These are phyloP conservation scores for Kodamaea laetipori DNA, from an alignment of 805 yeast species.

Conservation along the genomic window DNA sequence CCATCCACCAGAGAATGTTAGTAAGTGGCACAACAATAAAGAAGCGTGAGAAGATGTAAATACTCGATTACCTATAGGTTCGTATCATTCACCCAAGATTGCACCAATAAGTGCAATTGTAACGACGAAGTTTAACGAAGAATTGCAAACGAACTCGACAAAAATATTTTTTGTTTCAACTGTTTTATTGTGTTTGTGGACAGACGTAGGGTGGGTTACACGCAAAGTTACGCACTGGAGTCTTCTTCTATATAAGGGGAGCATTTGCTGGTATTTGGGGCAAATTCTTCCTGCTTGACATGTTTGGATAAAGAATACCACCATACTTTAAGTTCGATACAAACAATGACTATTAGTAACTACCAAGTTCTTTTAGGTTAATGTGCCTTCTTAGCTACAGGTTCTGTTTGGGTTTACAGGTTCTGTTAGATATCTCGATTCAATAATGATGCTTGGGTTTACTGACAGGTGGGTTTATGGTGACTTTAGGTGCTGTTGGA, in stretches of 20 bases:
- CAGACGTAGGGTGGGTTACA: neutral
- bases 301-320: neutral
- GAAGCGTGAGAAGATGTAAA: conserved; percentile 4
- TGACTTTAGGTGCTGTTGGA: no score
- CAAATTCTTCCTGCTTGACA: neutral
- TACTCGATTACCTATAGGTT: conserved; percentile 6
- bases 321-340: no score
- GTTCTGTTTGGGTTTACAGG: no score
- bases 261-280: neutral
- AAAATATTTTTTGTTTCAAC: conserved; percentile 7
- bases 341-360: no score
- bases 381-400: no score
- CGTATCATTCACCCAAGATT: neutral
- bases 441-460: no score
- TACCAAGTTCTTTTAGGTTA: no score
- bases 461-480: no score
- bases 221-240: conserved; percentile 1
- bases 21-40: neutral
- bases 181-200: conserved; percentile 5
- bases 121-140: neutral
- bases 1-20: neutral
- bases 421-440: no score
- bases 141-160: neutral
- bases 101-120: conserved; percentile 1
- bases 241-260: conserved; percentile 4